These are phyloP conservation scores for Gossypium arboreum DNA, from an alignment of 345 rosid species.

Conservation along the genomic window DNA sequence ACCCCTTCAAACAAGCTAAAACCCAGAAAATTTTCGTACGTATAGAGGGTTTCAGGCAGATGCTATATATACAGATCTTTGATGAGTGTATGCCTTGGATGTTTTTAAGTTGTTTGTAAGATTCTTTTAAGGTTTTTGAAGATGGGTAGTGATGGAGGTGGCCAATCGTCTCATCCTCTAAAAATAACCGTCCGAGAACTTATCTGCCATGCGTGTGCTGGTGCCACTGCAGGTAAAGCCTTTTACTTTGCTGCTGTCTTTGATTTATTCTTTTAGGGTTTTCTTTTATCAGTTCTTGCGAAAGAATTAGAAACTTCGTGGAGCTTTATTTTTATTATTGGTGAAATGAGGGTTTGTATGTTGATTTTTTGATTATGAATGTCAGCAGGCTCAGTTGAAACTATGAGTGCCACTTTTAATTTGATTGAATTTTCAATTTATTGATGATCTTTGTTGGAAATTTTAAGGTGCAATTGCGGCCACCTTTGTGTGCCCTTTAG, in stretches of 20 bases:
- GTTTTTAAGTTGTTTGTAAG: neutral
- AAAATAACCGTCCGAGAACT: constrained; percentile 36
- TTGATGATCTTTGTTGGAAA: neutral
- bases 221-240: constrained; percentile 77
- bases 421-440: neutral
- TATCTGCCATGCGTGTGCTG: constrained; percentile 62
- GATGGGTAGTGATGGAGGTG: constrained; percentile 20
- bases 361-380: neutral
- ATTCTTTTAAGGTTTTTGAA: neutral
- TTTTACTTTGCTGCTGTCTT: neutral
- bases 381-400: neutral
- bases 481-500: constrained; percentile 87
- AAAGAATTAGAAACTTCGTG: neutral
- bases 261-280: constrained; percentile 8
- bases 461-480: constrained; percentile 86
- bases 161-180: constrained; percentile 31
- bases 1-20: neutral
- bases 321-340: neutral
- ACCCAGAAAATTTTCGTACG: neutral
- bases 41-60: neutral
- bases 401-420: neutral
- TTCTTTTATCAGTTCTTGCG: neutral
- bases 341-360: neutral
- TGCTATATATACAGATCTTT: neutral
- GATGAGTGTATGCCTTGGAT: neutral